A percentile compares a stretch with the other conserved stretches of the same genome.
Conservation (phyloP, 176 grass and related monocot genomes). For the Zea luxurians region DNA sequence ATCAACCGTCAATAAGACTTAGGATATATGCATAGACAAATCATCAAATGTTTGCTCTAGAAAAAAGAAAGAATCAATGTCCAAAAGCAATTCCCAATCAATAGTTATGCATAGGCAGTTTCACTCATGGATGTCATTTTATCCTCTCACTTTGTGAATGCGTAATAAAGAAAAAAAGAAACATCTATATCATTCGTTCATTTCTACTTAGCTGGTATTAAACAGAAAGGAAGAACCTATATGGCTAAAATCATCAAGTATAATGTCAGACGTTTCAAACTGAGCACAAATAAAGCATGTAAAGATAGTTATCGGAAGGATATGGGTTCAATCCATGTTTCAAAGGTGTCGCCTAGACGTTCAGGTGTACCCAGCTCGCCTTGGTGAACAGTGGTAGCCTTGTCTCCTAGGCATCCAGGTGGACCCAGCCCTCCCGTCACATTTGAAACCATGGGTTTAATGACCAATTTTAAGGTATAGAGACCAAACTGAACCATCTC, state of each 20-base stretch:
- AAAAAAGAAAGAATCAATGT: conserved; percentile 19
- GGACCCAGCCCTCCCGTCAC: no score
- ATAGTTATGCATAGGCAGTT: neutral
- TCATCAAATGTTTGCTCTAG: conserved; percentile 22
- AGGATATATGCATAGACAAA: conserved; percentile 8
- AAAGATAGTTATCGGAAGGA: neutral
- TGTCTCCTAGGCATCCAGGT: no score
- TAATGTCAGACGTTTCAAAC: neutral
- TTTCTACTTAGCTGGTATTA: neutral
- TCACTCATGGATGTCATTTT: neutral
- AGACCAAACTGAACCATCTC: neutral
- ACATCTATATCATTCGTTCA: neutral
- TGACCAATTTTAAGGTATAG: neutral
- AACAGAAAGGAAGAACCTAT: neutral
- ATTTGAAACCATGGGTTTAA: no score
- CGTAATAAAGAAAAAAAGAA: neutral
- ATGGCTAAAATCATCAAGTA: conserved; percentile 22
- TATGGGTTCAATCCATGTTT: neutral
- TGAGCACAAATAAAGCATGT: neutral
- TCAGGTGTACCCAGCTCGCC: no score
- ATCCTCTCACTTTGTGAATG: neutral
- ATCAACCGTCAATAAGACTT: conserved; percentile 35
- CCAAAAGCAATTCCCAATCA: conserved; percentile 13
- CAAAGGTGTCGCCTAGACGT: no score
- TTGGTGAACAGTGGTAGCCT: no score